These are phyloP conservation scores for Gryganskiella cystojenkinii DNA, from an alignment of 192 early-diverging fungal species.

Conservation along the genomic window DNA sequence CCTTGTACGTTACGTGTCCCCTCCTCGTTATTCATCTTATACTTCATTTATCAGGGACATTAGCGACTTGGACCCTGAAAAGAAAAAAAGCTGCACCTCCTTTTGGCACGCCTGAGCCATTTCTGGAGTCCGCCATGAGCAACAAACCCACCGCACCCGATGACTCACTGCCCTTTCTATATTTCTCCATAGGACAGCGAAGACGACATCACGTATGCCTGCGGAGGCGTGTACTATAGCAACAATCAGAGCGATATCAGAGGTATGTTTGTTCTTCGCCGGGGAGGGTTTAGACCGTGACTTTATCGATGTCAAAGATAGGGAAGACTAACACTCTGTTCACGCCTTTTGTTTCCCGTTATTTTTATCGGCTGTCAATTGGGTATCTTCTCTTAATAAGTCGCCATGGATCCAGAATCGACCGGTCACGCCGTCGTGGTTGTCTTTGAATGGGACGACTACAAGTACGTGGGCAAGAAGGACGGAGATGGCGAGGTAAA, in stretches of 20 bases:
- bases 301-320: not conserved
- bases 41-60: not conserved
- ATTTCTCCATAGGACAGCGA: no score
- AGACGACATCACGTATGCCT: no score
- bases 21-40: not conserved
- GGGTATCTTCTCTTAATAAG: slow-evolving; percentile 16
- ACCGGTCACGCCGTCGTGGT: slow-evolving; percentile 54
- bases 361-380: not conserved
- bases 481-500: slow-evolving; percentile 33
- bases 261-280: not conserved
- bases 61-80: not conserved
- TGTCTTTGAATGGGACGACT: slow-evolving; percentile 61
- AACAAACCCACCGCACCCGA: no score
- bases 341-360: not conserved
- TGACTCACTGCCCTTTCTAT: no score
- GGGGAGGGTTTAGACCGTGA: no score
- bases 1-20: slow-evolving; percentile 24
- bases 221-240: no score
- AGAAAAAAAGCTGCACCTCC: not conserved
- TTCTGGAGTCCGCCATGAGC: no score
- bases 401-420: slow-evolving; percentile 43
- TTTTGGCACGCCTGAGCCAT: not conserved
- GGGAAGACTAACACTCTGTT: not conserved
- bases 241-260: not conserved
- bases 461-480: slow-evolving; percentile 50